A percentile compares a stretch with the other conserved stretches of the same genome.
Conservation (phyloP, 371 early-diverging fungal species). For the Apophysomyces variabilis region DNA sequence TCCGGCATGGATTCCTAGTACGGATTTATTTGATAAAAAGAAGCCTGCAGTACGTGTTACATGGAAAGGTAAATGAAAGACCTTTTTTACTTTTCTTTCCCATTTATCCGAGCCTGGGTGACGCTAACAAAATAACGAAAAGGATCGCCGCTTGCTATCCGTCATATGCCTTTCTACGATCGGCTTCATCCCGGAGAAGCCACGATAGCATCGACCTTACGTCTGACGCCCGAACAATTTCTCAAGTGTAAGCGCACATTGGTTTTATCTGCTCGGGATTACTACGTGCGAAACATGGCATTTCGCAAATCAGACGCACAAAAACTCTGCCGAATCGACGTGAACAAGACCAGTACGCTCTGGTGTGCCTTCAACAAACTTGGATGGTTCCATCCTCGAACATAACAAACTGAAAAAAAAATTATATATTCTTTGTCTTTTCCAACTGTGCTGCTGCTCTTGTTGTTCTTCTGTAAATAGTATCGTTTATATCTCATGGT, state of each 20-base stretch:
- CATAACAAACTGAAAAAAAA: slow-evolving; percentile 18
- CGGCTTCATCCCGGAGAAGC: slow-evolving; percentile 59
- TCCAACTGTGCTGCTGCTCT: neutral
- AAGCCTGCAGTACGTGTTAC: slow-evolving; percentile 6
- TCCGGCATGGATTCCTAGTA: slow-evolving; percentile 1
- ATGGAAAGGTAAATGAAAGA: slow-evolving; percentile 10
- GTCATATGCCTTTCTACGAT: slow-evolving; percentile 43
- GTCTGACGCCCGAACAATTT: slow-evolving; percentile 69
- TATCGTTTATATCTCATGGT: neutral
- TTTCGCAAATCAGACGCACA: slow-evolving; percentile 46
- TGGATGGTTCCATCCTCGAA: slow-evolving; percentile 25
- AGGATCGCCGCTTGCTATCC: slow-evolving; percentile 43
- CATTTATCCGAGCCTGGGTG: slow-evolving; percentile 2
- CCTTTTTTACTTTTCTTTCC: neutral
- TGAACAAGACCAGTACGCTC: slow-evolving; percentile 44
- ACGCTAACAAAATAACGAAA: slow-evolving; percentile 8
- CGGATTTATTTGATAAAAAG: neutral
- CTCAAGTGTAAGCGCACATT: slow-evolving; percentile 48
- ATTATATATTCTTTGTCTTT: neutral
- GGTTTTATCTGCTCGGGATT: slow-evolving; percentile 33
- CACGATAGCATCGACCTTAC: slow-evolving; percentile 63
- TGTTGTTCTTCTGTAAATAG: slow-evolving; percentile 7
- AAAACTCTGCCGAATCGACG: slow-evolving; percentile 41
- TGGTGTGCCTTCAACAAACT: slow-evolving; percentile 42
- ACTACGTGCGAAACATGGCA: slow-evolving; percentile 31